Evolutionary conservation across 2,329 filamentous ascomycete genomes (phyloP), one percentile per base, ranked within the genome.

Genomic region (Pestalotiopsis fici): DNA sequence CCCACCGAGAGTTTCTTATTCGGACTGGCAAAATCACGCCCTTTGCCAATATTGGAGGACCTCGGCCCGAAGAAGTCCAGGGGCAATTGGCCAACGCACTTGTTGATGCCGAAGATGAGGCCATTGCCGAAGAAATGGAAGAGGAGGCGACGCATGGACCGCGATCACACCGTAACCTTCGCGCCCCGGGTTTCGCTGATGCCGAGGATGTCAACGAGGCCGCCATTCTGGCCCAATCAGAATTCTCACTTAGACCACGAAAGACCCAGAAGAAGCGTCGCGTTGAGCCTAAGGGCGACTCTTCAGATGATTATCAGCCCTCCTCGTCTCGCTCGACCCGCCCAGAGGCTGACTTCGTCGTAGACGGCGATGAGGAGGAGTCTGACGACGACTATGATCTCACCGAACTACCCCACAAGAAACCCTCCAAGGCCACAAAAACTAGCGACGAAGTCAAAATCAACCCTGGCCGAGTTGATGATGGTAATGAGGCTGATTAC

Each of bases 21-120:
- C 90, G 96, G 31, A 99, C 95, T 0, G 96, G 96, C 69, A 98
- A 98, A 81, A 98, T 99, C 72, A 99, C 96, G 0, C 96, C 96
- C 0, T 99, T 99, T 75, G 93, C 94, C 7, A 93, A 91, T 70
- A 87, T 97, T 73, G 89, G 89, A 28, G 86, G 88, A 15, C 85
- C 88, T n/a, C 82, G 90, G 1, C 85, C 85, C 3, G 83, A 88
- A 31, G 88, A 87, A 3, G 85, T 90, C 2, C 85, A 90, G 57
- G 91, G 91, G 2, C 91, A 90, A 68, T 83, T 97, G 18, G 91
- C 92, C 12, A 90, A 95, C 74, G 91, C 91, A 2, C 87, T 97
- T 67, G 82, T 95, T 15, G 93, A 97, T 76, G 94, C 93, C 0
- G 94, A 97, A 75, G 91, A 94, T 67, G 92, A 92, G 86, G 81